Evolutionary conservation across 1,284 basidiomycete species (phyloP).

Genomic region (Thecaphora frezii): DNA sequence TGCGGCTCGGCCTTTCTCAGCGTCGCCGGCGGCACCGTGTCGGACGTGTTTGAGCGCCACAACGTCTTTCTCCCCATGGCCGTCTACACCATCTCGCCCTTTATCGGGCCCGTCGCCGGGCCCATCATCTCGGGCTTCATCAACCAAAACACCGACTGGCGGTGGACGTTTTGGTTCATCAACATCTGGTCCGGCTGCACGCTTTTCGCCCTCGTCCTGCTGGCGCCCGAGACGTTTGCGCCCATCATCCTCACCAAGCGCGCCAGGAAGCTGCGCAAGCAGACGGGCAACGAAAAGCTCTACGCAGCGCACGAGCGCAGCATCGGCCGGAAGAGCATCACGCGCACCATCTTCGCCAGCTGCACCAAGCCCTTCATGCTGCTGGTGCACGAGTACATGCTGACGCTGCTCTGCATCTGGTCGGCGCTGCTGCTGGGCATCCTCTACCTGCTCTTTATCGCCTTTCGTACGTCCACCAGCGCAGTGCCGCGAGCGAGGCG

Average conservation of each 20-base stretch:
- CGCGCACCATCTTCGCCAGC: slow-evolving; percentile 12
- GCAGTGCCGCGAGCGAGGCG: slow-evolving; percentile 61
- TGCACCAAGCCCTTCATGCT: slow-evolving; percentile 19
- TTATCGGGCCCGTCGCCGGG: slow-evolving; percentile 45
- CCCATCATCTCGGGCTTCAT: slow-evolving; percentile 49
- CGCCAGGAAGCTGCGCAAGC: slow-evolving; percentile 50
- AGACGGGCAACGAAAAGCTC: slow-evolving; percentile 49
- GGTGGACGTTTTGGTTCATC: slow-evolving; percentile 56
- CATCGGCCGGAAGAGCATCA: slow-evolving; percentile 16
- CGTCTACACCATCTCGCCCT: slow-evolving; percentile 56
- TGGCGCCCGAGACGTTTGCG: slow-evolving; percentile 57
- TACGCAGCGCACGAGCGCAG: slow-evolving; percentile 19
- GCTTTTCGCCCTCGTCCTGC: slow-evolving; percentile 48
- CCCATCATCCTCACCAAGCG: slow-evolving; percentile 48
- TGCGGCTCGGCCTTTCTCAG: slow-evolving; percentile 55
- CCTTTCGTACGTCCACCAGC: slow-evolving; percentile 61
- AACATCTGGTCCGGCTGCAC: slow-evolving; percentile 48
- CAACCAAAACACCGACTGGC: slow-evolving; percentile 52
- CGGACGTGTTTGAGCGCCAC: slow-evolving; percentile 47
- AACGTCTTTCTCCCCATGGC: slow-evolving; percentile 56
- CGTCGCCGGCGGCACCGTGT: slow-evolving; percentile 41
- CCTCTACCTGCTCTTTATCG: slow-evolving; percentile 44
- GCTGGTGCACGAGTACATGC: slow-evolving; percentile 19
- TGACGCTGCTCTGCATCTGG: slow-evolving; percentile 27
- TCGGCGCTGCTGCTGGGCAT: slow-evolving; percentile 28